Base-by-base conservation (phyloP, 768 basidiomycete genomes). In the Botryobasidium botryosum region DNA sequence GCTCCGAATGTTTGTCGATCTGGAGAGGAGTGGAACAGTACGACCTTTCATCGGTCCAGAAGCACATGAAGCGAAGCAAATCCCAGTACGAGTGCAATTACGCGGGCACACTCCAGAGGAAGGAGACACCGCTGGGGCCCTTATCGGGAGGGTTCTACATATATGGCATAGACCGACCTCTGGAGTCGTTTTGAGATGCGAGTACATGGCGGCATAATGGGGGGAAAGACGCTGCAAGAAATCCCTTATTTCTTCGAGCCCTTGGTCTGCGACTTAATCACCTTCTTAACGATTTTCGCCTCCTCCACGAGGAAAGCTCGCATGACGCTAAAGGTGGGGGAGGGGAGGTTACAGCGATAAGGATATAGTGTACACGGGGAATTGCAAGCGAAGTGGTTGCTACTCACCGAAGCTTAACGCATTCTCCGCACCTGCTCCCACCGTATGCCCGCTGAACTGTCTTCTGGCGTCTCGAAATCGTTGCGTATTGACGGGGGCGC, bases 221-320 rank as follows among this genome's bases (percentile, higher is more conserved):
- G n/a, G n/a, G n/a, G n/a, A n/a, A n/a, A n/a, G n/a, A n/a, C n/a
- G n/a, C n/a, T n/a, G n/a, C n/a, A n/a, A n/a, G n/a, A n/a, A n/a
- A n/a, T n/a, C n/a, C n/a, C n/a, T 42, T 42, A 31, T 27, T 42
- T 42, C 28, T 42, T 42, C 23, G 8, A 13, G 32, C 10, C 45
- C 54, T 63, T 71, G 62, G 74, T 67, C 65, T 85, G 86, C 59
- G 81, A 79, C 72, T 94, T 94, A 73, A 96, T 90, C 55, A 97
- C 92, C 68, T 76, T 81, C 79, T 99, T 99, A 61, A 99, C 94
- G 57, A 99, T 97, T 72, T 97, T 97, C 36, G 94, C 94, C 71
- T 99, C 94, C 72, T 97, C 94, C 32, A 99, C 85, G 49, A 99
- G 68, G 79, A 99, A 99, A 51, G 94, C 90, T 49, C 94, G 85